Conservation (phyloP, 148 eudicot species). For the Arctostaphylos glauca region DNA sequence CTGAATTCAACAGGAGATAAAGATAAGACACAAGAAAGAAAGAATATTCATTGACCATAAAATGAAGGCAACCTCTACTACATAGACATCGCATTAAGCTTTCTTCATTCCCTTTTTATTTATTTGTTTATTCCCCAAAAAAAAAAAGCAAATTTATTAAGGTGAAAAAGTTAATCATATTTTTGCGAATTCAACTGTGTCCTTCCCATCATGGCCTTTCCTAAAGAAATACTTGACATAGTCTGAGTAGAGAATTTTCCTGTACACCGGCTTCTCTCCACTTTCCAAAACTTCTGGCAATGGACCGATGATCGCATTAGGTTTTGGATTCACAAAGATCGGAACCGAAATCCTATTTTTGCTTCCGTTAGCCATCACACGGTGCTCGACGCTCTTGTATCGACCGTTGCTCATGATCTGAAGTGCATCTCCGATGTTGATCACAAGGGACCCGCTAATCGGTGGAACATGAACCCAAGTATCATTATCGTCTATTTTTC, state of each 20-base stretch:
- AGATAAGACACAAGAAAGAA: no score
- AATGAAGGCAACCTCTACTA: no score
- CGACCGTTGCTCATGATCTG: slow-evolving; percentile 25
- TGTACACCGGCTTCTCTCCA: no score
- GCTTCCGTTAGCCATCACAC: slow-evolving; percentile 42
- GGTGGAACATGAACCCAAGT: slow-evolving; percentile 41
- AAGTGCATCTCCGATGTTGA: no score
- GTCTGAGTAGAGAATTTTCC: slow-evolving; percentile 44
- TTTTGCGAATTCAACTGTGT: slow-evolving; percentile 25
- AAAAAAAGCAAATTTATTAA: no score
- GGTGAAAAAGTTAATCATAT: slow-evolving; percentile 10
- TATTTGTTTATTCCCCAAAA: no score
- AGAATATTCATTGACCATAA: no score
- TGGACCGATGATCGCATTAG: slow-evolving; percentile 32
- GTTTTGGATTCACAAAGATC: slow-evolving; percentile 15
- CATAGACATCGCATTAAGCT: no score
- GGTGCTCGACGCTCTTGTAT: slow-evolving; percentile 56
- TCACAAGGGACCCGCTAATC: slow-evolving; percentile 40
- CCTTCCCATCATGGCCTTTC: slow-evolving; percentile 28
- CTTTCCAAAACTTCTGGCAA: no score
- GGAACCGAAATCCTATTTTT: slow-evolving; percentile 40
- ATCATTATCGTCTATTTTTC: neutral
- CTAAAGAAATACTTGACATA: slow-evolving; percentile 45
- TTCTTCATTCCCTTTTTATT: no score
- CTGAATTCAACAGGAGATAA: no score